phyloP scores from a whole-genome alignment of 2,329 filamentous ascomycete genomes.

The Magnaporthiopsis rhizophila region DNA sequence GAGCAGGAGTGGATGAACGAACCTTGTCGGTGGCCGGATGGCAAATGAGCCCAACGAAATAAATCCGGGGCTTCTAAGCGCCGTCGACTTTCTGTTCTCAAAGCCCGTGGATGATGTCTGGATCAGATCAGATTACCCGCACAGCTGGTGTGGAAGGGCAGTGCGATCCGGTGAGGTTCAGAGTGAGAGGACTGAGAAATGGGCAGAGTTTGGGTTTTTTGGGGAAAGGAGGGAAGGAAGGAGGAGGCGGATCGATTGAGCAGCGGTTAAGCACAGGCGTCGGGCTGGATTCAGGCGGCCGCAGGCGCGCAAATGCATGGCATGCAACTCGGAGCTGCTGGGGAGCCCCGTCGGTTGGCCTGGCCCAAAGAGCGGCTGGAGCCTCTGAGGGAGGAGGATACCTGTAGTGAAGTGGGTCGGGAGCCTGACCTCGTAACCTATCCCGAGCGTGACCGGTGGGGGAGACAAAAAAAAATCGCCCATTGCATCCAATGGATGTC shows the following conservation, averaged over 20 bases:
- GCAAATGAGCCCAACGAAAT: not conserved
- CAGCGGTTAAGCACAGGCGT: not conserved
- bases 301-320: not conserved
- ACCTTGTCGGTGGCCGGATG: not conserved
- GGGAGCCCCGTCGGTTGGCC: not conserved
- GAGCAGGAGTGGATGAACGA: not conserved
- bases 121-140: not conserved
- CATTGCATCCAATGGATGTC: not conserved
- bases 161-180: not conserved
- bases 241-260: not conserved
- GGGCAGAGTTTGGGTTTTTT: not conserved
- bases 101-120: not conserved
- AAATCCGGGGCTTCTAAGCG: not conserved
- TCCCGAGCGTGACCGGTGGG: not conserved
- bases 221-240: not conserved
- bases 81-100: not conserved
- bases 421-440: not conserved
- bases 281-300: not conserved
- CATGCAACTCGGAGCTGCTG: not conserved
- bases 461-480: not conserved
- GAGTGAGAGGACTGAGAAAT: not conserved
- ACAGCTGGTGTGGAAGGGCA: not conserved
- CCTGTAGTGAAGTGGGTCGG: not conserved
- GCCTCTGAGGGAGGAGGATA: not conserved
- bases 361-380: not conserved